Base-by-base conservation (phyloP, 257 asterid species). In the Rhazya stricta region DNA sequence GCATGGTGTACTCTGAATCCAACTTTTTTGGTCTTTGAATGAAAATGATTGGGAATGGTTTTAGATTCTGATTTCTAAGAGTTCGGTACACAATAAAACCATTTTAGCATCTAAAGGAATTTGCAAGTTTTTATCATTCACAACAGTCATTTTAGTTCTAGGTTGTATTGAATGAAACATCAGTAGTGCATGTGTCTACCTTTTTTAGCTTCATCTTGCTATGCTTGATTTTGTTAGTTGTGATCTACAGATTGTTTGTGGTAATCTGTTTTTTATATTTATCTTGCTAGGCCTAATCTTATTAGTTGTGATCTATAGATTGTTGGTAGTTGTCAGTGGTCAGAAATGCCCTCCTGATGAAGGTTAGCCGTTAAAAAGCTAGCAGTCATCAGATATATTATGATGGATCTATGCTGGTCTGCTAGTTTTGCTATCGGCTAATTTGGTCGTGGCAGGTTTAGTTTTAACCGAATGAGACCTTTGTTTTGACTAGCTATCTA, bases 301-400 rank as follows among this genome's bases (percentile, higher is more conserved):
- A 37, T 54, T 12, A 37, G 4, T 60, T 65, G 65, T 75, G 18
- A 50, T 74, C 30, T 39, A 48, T 89, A 95, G 99, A 92, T 95
- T 46, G 89, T 89, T 71, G 89, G 99, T 79, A 84, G 86, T 78
- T n/a, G n/a, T n/a, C n/a, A n/a, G n/a, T n/a, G n/a, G n/a, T n/a
- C n/a, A n/a, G n/a, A n/a, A n/a, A n/a, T n/a, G n/a, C n/a, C n/a
- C n/a, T n/a, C n/a, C n/a, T n/a, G n/a, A n/a, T n/a, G n/a, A n/a
- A n/a, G n/a, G n/a, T n/a, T n/a, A n/a, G n/a, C n/a, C n/a, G n/a
- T n/a, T n/a, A n/a, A n/a, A n/a, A n/a, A n/a, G n/a, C n/a, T n/a
- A n/a, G n/a, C n/a, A n/a, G n/a, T n/a, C n/a, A n/a, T n/a, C n/a
- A n/a, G n/a, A n/a, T n/a, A n/a, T n/a, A n/a, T n/a, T n/a, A n/a